These are phyloP conservation scores for Pythium brachiatum DNA, from an alignment of 352 stramenopile genomes.

Conservation along the genomic window DNA sequence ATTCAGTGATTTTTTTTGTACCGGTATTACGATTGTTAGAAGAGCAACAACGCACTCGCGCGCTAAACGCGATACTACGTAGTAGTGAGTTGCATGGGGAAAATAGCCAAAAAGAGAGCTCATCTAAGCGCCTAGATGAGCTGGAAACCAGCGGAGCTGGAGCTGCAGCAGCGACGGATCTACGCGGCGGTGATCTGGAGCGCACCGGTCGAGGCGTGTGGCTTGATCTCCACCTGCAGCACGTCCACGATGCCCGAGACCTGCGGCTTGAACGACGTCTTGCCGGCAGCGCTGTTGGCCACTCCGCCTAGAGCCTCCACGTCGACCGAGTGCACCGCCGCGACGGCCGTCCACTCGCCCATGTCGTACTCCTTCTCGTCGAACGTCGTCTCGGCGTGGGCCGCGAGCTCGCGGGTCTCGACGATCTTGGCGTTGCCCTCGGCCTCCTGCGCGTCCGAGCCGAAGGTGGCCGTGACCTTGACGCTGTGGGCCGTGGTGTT, in stretches of 20 bases:
- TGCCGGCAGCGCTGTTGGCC: conserved; percentile 19
- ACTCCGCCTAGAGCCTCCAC: conserved; percentile 37
- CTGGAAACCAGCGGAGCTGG: no score
- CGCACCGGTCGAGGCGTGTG: conserved; percentile 29
- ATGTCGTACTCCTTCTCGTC: conserved; percentile 79
- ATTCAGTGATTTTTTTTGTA: no score
- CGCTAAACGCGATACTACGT: background rate
- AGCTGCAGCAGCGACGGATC: background rate
- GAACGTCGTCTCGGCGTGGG: conserved; percentile 35
- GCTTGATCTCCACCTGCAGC: conserved; percentile 60
- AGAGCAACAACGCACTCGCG: no score
- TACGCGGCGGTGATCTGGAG: conserved; percentile 43
- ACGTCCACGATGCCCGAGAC: conserved; percentile 55
- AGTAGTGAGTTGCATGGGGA: background rate
- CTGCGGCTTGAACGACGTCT: conserved; percentile 50
- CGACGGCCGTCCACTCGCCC: conserved; percentile 65
- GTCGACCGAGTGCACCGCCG: conserved; percentile 54
- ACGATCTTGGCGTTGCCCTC: conserved; percentile 65
- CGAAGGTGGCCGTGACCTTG: conserved; percentile 62
- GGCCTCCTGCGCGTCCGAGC: conserved; percentile 64
- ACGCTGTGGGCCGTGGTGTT: conserved; percentile 60
- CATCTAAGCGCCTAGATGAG: background rate
- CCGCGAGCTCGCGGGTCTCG: conserved; percentile 48
- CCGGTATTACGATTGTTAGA: no score
- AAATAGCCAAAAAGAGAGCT: background rate